Evolutionary conservation across 2,329 filamentous ascomycete genomes (phyloP).

Genomic region (Septoria linicola): DNA sequence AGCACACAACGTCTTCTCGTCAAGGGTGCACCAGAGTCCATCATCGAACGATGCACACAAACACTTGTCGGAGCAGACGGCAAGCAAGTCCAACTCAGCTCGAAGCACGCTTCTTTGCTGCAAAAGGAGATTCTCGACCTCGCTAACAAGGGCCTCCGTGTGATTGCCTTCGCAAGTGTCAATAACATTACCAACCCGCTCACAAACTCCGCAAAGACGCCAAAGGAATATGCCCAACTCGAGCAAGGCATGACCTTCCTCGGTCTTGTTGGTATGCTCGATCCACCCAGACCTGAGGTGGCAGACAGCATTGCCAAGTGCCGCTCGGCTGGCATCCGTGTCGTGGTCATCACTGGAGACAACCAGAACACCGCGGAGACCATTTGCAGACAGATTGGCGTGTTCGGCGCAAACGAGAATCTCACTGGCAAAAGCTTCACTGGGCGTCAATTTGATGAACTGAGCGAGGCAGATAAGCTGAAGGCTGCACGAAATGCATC

Average conservation of each 20-base stretch:
- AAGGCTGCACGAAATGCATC: conserved; percentile 81
- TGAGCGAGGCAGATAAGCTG: conserved; percentile 75
- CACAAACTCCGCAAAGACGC: conserved; percentile 70
- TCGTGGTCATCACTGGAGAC: conserved; percentile 97
- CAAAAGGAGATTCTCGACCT: conserved; percentile 81
- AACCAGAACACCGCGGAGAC: conserved; percentile 97
- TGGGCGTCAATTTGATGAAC: conserved; percentile 86
- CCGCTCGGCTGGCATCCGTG: conserved; percentile 87
- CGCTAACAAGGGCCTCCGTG: conserved; percentile 86
- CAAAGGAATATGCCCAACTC: conserved; percentile 77
- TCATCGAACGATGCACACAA: conserved; percentile 88
- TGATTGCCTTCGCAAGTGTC: conserved; percentile 87
- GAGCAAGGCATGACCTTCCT: conserved; percentile 94
- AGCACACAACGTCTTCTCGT: conserved; percentile 78
- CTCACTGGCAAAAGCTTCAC: conserved; percentile 91
- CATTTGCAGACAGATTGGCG: conserved; percentile 94
- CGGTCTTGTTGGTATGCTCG: conserved; percentile 92
- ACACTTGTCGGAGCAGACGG: conserved; percentile 75
- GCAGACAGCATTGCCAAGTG: conserved; percentile 82
- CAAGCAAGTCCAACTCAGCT: conserved; percentile 70
- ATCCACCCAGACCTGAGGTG: conserved; percentile 92
- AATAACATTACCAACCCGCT: conserved; percentile 71
- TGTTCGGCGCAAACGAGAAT: conserved; percentile 80
- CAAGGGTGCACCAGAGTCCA: conserved; percentile 92
- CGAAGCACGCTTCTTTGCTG: conserved; percentile 68